These are phyloP conservation scores for Termitomyces sp. DNA, from an alignment of 1,284 basidiomycete genomes.

Conservation along the genomic window DNA sequence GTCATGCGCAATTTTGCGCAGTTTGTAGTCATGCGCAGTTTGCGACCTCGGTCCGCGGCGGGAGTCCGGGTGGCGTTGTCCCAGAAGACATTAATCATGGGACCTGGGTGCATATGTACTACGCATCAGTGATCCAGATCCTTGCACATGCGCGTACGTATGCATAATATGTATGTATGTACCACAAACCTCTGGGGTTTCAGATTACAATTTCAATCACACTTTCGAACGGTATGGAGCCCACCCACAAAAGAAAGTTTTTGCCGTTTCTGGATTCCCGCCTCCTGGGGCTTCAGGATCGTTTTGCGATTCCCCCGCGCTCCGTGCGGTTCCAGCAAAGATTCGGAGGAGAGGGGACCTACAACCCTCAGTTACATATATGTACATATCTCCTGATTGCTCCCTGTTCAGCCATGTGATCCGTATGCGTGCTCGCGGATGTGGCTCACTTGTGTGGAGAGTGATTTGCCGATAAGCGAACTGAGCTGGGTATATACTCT, in stretches of 20 bases:
- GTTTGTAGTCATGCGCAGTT: too few species aligned
- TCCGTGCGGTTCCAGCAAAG: background rate
- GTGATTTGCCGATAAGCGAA: background rate
- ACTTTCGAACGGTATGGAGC: too few species aligned
- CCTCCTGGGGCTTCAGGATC: too few species aligned
- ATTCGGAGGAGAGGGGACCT: background rate
- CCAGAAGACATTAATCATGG: too few species aligned
- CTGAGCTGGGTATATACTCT: background rate
- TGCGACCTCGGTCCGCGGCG: too few species aligned
- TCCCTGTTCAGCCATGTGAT: background rate
- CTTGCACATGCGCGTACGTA: too few species aligned
- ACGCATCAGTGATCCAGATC: too few species aligned
- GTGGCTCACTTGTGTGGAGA: too few species aligned
- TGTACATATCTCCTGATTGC: background rate
- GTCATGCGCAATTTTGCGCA: too few species aligned
- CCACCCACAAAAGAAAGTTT: too few species aligned
- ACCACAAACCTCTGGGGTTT: background rate
- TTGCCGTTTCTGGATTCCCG: background rate
- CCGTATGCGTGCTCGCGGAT: background rate
- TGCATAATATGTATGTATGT: background rate
- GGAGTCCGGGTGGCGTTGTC: too few species aligned
- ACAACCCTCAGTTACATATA: background rate
- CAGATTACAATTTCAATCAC: background rate
- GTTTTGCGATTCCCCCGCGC: background rate
- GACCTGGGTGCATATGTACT: too few species aligned